These are phyloP conservation scores for Rhodotorula graminis DNA, from an alignment of 768 basidiomycete species.

Conservation along the genomic window DNA sequence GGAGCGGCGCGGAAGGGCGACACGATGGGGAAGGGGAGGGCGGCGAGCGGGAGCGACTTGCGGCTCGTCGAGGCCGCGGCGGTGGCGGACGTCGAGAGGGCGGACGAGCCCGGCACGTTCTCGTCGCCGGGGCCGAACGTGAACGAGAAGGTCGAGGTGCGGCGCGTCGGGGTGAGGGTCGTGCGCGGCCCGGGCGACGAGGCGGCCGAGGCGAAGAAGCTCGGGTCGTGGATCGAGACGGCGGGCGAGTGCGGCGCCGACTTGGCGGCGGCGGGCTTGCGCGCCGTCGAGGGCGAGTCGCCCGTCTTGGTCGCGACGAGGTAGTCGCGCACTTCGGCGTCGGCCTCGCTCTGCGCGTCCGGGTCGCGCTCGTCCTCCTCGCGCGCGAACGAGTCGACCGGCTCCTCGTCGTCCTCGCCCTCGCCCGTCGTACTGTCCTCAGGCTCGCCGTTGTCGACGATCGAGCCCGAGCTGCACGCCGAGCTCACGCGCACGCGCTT, in stretches of 20 bases:
- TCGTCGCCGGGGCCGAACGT: not conserved
- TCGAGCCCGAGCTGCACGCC: not conserved
- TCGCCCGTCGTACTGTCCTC: not conserved
- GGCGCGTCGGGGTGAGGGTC: not conserved
- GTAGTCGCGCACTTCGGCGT: constrained; percentile 16
- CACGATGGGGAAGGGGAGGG: constrained; percentile 28
- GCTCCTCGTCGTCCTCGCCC: constrained; percentile 3
- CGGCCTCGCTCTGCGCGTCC: not conserved
- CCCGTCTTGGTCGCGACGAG: constrained; percentile 31
- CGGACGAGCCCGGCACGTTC: constrained; percentile 1
- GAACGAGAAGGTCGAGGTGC: not conserved
- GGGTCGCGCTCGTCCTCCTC: not conserved
- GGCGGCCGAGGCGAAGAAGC: constrained; percentile 23
- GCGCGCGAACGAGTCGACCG: not conserved
- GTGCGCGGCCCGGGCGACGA: not conserved
- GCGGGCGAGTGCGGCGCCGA: not conserved
- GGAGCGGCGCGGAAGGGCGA: constrained; percentile 15
- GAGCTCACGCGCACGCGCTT: constrained; percentile 14
- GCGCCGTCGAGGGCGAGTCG: constrained; percentile 3
- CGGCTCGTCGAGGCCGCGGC: not conserved
- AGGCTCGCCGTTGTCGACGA: not conserved
- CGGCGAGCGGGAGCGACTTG: constrained; percentile 26
- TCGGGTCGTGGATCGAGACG: constrained; percentile 10
- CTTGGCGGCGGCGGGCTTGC: not conserved
- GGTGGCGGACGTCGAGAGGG: not conserved